Percentiles rank a stretch among this genome's conserved stretches.
Evolutionary conservation across 2,329 filamentous ascomycete genomes (phyloP).

Genomic region (Zymoseptoria tritici): DNA sequence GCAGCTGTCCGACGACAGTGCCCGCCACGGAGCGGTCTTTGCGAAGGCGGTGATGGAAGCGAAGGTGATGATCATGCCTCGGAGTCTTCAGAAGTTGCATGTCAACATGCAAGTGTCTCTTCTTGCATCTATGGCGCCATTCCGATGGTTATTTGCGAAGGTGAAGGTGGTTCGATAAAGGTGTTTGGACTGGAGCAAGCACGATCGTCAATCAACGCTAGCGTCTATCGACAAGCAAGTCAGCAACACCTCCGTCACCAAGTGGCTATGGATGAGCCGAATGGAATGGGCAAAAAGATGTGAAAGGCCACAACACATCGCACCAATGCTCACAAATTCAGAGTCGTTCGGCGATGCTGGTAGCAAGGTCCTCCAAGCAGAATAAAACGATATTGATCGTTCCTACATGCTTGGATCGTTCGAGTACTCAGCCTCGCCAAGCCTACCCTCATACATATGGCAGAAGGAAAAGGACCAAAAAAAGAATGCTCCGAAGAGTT

Average conservation of each 20-base stretch:
- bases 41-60: too few relatives aligned
- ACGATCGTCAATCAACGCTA: neutral
- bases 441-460: neutral
- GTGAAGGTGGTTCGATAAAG: too few relatives aligned
- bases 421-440: neutral
- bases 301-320: neutral
- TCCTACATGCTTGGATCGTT: neutral
- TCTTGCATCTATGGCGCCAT: too few relatives aligned
- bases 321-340: neutral
- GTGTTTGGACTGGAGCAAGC: neutral
- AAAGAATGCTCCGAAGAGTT: neutral
- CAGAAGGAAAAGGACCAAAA: neutral
- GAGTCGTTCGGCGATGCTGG: neutral
- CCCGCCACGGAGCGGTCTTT: too few relatives aligned
- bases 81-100: too few relatives aligned
- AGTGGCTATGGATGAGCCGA: neutral
- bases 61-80: too few relatives aligned
- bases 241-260: neutral
- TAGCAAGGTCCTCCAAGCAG: neutral
- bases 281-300: neutral
- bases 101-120: too few relatives aligned
- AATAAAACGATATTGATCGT: neutral
- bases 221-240: neutral
- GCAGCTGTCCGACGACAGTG: too few relatives aligned
- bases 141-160: too few relatives aligned